Evolutionary conservation across 108 stramenopile species (phyloP).

Genomic region (Bacterosira constricta): DNA sequence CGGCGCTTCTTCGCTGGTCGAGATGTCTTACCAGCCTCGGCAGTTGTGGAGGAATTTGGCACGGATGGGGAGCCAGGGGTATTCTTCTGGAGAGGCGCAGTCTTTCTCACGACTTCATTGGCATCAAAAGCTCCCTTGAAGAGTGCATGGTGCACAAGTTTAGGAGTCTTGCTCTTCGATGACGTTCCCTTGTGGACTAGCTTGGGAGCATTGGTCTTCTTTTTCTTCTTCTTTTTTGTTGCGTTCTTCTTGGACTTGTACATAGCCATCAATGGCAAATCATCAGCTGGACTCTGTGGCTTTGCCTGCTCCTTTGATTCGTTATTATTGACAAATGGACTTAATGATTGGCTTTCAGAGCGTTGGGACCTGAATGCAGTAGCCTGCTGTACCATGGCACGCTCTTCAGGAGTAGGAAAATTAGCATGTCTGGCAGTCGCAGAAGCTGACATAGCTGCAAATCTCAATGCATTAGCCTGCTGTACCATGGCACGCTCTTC

Average conservation of each 20-base stretch:
- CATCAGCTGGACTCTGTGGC: background rate
- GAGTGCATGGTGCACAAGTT: constrained; percentile 3
- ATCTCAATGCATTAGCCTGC: background rate
- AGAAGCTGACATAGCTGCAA: background rate
- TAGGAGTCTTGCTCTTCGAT: background rate
- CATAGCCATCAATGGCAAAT: constrained; percentile 5
- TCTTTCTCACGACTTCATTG: background rate
- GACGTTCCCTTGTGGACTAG: constrained; percentile 5
- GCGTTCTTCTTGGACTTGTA: constrained; percentile 14
- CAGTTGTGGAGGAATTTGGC: background rate
- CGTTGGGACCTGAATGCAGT: no score
- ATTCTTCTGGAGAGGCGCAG: background rate
- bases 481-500: background rate
- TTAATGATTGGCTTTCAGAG: no score
- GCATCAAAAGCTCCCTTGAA: constrained; percentile 1
- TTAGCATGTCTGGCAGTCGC: no score
- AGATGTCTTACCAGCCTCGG: background rate
- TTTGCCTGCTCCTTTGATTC: background rate
- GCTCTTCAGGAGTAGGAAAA: background rate
- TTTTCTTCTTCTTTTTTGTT: background rate
- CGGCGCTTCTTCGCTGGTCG: background rate
- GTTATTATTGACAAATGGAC: no score
- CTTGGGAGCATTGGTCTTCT: constrained; percentile 1
- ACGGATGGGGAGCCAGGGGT: background rate
- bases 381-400: background rate